Conservation (phyloP, 108 stramenopile species). For the Chaetoceros muelleri region DNA sequence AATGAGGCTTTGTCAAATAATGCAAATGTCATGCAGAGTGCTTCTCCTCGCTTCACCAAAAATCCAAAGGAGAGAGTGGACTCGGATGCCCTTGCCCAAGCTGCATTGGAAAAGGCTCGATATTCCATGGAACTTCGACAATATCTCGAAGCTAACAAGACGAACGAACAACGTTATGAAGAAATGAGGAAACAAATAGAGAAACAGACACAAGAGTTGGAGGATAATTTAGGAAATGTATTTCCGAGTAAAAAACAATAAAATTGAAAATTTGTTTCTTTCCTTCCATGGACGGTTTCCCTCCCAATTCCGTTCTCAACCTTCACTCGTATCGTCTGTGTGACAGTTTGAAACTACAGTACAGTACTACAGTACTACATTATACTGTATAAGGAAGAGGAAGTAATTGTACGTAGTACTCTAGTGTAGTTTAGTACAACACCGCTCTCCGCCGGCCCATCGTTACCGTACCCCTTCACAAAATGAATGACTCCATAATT, state of each 20-base stretch:
- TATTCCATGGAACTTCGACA: slow-evolving; percentile 44
- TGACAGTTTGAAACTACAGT: no score
- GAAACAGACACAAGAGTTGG: slow-evolving; percentile 39
- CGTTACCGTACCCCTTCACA: no score
- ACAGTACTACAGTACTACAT: no score
- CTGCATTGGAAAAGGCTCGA: slow-evolving; percentile 49
- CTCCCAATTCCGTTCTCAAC: no score
- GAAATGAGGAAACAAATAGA: slow-evolving; percentile 52
- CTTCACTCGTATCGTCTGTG: no score
- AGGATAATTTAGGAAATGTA: slow-evolving; percentile 10
- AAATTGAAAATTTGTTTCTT: no score
- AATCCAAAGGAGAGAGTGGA: slow-evolving; percentile 62
- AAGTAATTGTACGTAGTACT: no score
- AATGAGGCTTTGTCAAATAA: slow-evolving; percentile 1
- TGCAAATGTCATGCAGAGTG: neutral
- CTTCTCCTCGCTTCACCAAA: slow-evolving; percentile 7
- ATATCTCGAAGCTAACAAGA: slow-evolving; percentile 55
- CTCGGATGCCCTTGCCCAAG: slow-evolving; percentile 43
- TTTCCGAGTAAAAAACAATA: neutral
- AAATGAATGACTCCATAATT: no score
- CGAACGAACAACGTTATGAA: slow-evolving; percentile 52
- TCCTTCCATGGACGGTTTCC: no score
- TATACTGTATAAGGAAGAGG: no score
- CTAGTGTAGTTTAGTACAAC: no score
- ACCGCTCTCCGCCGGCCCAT: no score